Percentiles rank a stretch among this genome's conserved stretches.
These are phyloP conservation scores for Hemileccinum rubropunctum DNA, from an alignment of 768 basidiomycete species.

Conservation along the genomic window DNA sequence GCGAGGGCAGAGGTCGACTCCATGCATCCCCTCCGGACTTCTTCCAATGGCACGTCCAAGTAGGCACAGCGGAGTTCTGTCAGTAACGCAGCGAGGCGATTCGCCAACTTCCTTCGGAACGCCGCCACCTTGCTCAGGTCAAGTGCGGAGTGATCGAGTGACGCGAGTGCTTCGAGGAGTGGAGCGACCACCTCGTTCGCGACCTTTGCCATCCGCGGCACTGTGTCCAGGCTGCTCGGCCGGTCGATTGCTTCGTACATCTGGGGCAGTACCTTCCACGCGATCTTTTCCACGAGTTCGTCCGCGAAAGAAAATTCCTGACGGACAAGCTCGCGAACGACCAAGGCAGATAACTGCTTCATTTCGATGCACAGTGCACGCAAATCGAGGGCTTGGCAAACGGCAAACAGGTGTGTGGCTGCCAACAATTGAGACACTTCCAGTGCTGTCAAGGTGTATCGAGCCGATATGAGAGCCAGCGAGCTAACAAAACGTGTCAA, in stretches of 20 bases:
- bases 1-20: constrained; percentile 13
- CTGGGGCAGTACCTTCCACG: constrained; percentile 32
- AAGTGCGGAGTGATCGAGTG: constrained; percentile 9
- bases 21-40: constrained; percentile 13
- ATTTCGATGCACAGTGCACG: constrained; percentile 74
- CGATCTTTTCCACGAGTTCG: constrained; percentile 12
- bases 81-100: constrained; percentile 16
- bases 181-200: constrained; percentile 59
- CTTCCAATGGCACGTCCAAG: constrained; percentile 22
- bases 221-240: constrained; percentile 71
- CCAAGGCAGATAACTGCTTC: constrained; percentile 27
- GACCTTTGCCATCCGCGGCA: constrained; percentile 66
- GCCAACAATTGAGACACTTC: constrained; percentile 76
- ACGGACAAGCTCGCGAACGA: constrained; percentile 19
- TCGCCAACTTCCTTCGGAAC: constrained; percentile 22
- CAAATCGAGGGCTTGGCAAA: constrained; percentile 83
- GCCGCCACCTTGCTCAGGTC: constrained; percentile 22
- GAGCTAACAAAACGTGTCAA: constrained; percentile 46
- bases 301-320: constrained; percentile 12
- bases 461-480: constrained; percentile 78
- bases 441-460: constrained; percentile 73
- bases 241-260: constrained; percentile 57
- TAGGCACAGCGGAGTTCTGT: constrained; percentile 31
- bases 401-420: constrained; percentile 71
- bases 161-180: constrained; percentile 50